Conservation (phyloP, 2,329 filamentous ascomycete species). For the Tolypocladium guangdongense region DNA sequence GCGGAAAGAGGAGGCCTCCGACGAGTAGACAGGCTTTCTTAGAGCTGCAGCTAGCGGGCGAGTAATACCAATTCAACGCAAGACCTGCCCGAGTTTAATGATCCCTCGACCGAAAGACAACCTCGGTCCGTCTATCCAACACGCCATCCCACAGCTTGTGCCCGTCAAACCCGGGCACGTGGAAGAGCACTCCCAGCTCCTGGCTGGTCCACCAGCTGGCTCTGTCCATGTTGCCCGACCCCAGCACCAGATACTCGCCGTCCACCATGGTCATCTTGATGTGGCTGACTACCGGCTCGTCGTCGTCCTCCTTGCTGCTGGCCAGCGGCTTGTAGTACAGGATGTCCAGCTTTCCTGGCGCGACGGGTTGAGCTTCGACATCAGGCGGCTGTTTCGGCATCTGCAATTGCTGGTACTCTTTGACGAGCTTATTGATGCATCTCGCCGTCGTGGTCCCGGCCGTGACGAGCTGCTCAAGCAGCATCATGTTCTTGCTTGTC, state of each 20-base stretch:
- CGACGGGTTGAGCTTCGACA: slow-evolving; percentile 31
- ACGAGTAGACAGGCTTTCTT: not conserved
- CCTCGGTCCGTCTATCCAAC: slow-evolving; percentile 23
- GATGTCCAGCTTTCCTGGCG: slow-evolving; percentile 41
- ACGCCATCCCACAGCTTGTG: slow-evolving; percentile 27
- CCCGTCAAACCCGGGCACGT: slow-evolving; percentile 27
- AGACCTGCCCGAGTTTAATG: not conserved
- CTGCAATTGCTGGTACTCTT: slow-evolving; percentile 33
- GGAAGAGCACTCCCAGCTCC: slow-evolving; percentile 59
- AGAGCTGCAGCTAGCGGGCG: not conserved
- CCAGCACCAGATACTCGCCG: slow-evolving; percentile 53
- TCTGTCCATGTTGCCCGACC: slow-evolving; percentile 75
- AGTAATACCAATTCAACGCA: not conserved
- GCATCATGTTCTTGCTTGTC: slow-evolving; percentile 61
- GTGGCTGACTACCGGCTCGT: slow-evolving; percentile 63
- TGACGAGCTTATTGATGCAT: slow-evolving; percentile 49
- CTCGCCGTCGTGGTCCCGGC: slow-evolving; percentile 62
- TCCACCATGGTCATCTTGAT: slow-evolving; percentile 71
- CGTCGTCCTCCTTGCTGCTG: slow-evolving; percentile 15
- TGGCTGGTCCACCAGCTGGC: slow-evolving; percentile 84
- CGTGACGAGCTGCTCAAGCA: slow-evolving; percentile 71
- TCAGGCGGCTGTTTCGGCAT: slow-evolving; percentile 9
- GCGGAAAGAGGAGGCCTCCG: not conserved
- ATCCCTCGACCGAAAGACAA: slow-evolving; percentile 17
- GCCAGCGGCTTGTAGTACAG: slow-evolving; percentile 43